Base-by-base conservation (phyloP, 768 basidiomycete species). In the Mycena floridula region DNA sequence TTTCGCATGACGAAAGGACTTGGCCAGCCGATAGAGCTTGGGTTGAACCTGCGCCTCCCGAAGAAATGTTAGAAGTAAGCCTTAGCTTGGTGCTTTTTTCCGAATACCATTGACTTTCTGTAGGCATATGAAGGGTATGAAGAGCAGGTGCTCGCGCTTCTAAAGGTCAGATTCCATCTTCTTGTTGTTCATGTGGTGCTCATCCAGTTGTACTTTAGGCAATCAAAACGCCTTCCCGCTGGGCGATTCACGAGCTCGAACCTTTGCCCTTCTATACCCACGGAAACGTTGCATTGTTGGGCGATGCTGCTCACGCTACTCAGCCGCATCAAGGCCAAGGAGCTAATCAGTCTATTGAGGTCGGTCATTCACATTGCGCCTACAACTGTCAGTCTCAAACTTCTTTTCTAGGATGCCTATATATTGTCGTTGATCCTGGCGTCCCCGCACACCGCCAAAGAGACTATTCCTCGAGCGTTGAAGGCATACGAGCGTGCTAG, bases 41-140 rank as follows among this genome's bases (percentile, higher is more conserved):
- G 40, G 32, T 35, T 18, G 15, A 35, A 35, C 18, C 32, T 18
- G 32, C 18, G 15, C 15, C 13, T 35, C 63, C 64, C 15, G 49
- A 65, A 23, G 59, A 64, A 25, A 62, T 62, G 38, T 57, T 59
- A 5, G 49, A 50, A 11, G 25, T 42, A 58, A 51, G 21, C 60
- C 55, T 25, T 66, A 65, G 67, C 64, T 66, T 3, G 49, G 50
- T 11, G 45, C 59, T 2, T 64, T n/a, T n/a, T n/a, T n/a, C n/a
- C n/a, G n/a, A 62, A 43, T 45, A 52, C 26, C 54, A 61, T 42
- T 50, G 58, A 43, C 64, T 65, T 35, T 27, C 50, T 64, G 13
- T 54, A 63, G 18, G 61, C 58, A 50, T 66, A 63, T 44, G 50
- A 51, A 13, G 44, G 46, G 7, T 69, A 59, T 61, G 64, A 69